Conservation (phyloP, 345 rosid species). For the Boechera retrofracta region DNA sequence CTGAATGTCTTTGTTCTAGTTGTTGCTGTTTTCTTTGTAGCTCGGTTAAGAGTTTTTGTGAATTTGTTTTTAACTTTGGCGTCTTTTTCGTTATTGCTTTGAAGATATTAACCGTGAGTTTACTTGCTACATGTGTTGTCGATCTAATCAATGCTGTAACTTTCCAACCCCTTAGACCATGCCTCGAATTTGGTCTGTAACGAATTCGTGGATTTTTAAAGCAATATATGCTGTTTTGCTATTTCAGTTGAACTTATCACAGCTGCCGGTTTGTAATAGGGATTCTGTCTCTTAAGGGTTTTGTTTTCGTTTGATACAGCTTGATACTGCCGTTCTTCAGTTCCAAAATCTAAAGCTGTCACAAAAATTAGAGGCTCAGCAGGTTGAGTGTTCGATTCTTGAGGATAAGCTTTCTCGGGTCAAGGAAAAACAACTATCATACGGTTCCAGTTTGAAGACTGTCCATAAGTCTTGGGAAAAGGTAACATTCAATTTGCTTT, state of each 20-base stretch:
- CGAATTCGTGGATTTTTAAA: neutral
- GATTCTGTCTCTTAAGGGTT: slow-evolving; percentile 16
- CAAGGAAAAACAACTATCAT: slow-evolving; percentile 64
- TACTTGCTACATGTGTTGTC: neutral
- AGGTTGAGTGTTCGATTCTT: slow-evolving; percentile 68
- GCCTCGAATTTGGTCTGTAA: slow-evolving; percentile 3
- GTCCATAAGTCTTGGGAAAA: slow-evolving; percentile 74
- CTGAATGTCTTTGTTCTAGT: neutral
- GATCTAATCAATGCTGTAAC: neutral
- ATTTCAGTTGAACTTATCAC: neutral
- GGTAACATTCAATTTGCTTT: slow-evolving; percentile 52
- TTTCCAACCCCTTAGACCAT: slow-evolving; percentile 7
- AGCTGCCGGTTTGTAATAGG: neutral
- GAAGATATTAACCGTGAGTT: slow-evolving; percentile 19
- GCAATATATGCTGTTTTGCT: neutral
- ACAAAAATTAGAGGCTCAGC: slow-evolving; percentile 83
- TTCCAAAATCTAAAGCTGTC: slow-evolving; percentile 87
- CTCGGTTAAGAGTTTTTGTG: slow-evolving; percentile 1
- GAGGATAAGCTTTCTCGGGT: slow-evolving; percentile 63
- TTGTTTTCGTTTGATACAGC: slow-evolving; percentile 52
- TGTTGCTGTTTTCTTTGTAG: slow-evolving; percentile 13
- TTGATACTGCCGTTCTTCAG: slow-evolving; percentile 78
- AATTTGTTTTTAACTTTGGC: slow-evolving; percentile 1
- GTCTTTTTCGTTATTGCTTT: slow-evolving; percentile 1
- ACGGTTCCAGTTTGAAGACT: slow-evolving; percentile 59